A percentile compares a stretch with the other conserved stretches of the same genome.
phyloP scores from a whole-genome alignment of 805 yeast species.

The Suhomyces sp. region DNA sequence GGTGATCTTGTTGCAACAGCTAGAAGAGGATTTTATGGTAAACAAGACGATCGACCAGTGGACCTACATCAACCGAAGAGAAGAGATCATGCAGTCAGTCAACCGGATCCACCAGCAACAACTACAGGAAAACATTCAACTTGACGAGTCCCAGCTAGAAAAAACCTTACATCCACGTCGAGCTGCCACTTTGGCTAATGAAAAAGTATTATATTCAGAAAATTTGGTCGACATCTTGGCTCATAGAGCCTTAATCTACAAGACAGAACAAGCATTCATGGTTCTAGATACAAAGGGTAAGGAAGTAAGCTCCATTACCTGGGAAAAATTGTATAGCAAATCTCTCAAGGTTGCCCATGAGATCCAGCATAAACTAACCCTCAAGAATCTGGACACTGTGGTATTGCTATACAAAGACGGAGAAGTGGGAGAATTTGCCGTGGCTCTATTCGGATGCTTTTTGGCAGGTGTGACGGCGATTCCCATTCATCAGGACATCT shows the following conservation, averaged over 20 bases:
- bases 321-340: constrained; percentile 83
- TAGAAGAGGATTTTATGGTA: constrained; percentile 41
- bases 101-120: constrained; percentile 33
- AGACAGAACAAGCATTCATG: constrained; percentile 63
- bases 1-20: constrained; percentile 38
- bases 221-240: constrained; percentile 70
- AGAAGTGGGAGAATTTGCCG: constrained; percentile 81
- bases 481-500: constrained; percentile 77
- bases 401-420: constrained; percentile 77
- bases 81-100: constrained; percentile 41
- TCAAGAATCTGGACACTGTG: constrained; percentile 81
- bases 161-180: constrained; percentile 64
- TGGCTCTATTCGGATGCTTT: constrained; percentile 87
- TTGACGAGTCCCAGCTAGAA: constrained; percentile 43
- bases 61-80: constrained; percentile 45
- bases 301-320: constrained; percentile 69
- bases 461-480: constrained; percentile 93
- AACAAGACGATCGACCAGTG: constrained; percentile 44
- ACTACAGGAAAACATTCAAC: constrained; percentile 19
- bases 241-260: constrained; percentile 61
- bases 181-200: constrained; percentile 19
- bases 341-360: constrained; percentile 88
- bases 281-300: constrained; percentile 78
- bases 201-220: constrained; percentile 33
- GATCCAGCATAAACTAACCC: constrained; percentile 65